phyloP scores from a whole-genome alignment of 2,329 filamentous ascomycete genomes.

The Albifimbria verrucaria region DNA sequence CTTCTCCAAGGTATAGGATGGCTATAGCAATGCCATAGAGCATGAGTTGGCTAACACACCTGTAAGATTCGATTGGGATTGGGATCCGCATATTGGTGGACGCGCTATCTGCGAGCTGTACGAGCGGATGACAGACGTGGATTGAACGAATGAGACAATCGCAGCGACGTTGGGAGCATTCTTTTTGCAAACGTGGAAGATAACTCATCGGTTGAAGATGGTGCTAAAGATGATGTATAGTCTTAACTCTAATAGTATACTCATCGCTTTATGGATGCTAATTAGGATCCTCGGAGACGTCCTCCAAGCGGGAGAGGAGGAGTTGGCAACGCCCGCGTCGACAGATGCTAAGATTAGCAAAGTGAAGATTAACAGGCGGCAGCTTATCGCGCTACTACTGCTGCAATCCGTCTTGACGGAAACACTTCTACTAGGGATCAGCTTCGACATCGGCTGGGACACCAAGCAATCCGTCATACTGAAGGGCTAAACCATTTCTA shows the following conservation, averaged over 20 bases:
- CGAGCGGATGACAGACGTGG: not conserved
- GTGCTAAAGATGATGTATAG: too few relatives aligned
- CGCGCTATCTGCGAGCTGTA: not conserved
- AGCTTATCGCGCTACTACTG: not conserved
- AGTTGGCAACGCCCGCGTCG: not conserved
- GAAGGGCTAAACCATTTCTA: not conserved
- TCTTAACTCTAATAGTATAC: not conserved
- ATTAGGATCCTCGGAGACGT: not conserved
- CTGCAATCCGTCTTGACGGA: not conserved
- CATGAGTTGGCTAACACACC: not conserved
- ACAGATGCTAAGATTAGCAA: not conserved
- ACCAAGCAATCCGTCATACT: not conserved
- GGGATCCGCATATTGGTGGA: not conserved
- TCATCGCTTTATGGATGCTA: not conserved
- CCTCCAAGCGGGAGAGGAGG: not conserved
- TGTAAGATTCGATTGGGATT: not conserved
- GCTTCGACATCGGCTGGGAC: not conserved
- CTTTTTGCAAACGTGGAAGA: too few relatives aligned
- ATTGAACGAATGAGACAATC: not conserved
- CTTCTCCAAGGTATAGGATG: not conserved
- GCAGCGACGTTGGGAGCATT: not conserved
- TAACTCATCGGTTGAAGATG: too few relatives aligned
- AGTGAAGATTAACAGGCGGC: not conserved
- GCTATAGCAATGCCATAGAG: not conserved
- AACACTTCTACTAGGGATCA: not conserved